Conservation (phyloP, 2,329 filamentous ascomycete genomes). For the Dactylella cylindrospora region DNA sequence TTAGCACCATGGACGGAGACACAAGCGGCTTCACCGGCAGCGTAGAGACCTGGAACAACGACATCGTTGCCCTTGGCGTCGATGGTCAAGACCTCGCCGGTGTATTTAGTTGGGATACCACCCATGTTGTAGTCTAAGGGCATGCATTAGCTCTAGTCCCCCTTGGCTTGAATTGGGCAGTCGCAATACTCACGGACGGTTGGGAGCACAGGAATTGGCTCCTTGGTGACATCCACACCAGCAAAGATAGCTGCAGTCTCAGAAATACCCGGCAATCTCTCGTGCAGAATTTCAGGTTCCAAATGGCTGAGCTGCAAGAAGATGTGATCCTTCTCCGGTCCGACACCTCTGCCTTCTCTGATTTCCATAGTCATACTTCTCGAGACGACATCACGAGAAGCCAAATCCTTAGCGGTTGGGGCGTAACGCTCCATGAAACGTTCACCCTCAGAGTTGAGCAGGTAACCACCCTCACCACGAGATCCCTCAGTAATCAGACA, state of each 20-base stretch:
- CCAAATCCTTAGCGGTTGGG: constrained; percentile 95
- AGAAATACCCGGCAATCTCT: constrained; percentile 96
- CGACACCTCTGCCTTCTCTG: constrained; percentile 93
- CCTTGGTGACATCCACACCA: constrained; percentile 91
- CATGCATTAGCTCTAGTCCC: constrained; percentile 51
- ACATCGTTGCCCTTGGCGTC: constrained; percentile 83
- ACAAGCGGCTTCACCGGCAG: constrained; percentile 94
- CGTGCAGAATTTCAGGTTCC: constrained; percentile 85
- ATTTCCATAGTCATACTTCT: constrained; percentile 99
- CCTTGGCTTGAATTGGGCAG: not conserved
- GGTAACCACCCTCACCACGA: constrained; percentile 95
- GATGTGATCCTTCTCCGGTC: constrained; percentile 96
- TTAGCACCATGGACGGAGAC: constrained; percentile 98
- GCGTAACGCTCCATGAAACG: constrained; percentile 99
- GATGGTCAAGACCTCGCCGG: constrained; percentile 88
- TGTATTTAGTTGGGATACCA: constrained; percentile 96
- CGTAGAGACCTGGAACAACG: constrained; percentile 91
- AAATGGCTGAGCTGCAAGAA: constrained; percentile 97
- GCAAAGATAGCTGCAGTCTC: constrained; percentile 97
- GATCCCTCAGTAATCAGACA: constrained; percentile 97
- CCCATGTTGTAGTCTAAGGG: constrained; percentile 90
- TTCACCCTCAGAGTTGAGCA: constrained; percentile 96
- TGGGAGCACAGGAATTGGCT: constrained; percentile 58
- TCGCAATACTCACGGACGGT: constrained; percentile 53
- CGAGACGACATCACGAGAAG: constrained; percentile 91